Conservation (phyloP, 2,329 filamentous ascomycete genomes). For the Colletotrichum lupini region DNA sequence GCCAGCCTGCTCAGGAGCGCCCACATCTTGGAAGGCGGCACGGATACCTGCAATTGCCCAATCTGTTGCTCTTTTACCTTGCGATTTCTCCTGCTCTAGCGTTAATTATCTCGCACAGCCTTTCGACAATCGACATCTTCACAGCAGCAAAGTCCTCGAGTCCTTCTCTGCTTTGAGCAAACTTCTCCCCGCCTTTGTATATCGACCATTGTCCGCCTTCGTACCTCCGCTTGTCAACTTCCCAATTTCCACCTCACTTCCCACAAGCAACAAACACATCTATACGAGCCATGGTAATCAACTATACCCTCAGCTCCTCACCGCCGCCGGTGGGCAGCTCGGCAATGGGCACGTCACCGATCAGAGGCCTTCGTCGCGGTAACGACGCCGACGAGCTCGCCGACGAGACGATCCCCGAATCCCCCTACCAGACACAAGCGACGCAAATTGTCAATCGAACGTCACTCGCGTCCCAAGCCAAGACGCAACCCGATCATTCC, state of each 20-base stretch:
- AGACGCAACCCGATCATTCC: constrained; percentile 41
- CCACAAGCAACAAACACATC: not conserved
- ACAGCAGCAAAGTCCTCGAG: not conserved
- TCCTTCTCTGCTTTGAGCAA: not conserved
- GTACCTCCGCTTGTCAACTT: not conserved
- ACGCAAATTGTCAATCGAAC: constrained; percentile 59
- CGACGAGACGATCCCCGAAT: constrained; percentile 58
- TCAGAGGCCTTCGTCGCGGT: not conserved
- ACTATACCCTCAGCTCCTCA: constrained; percentile 25
- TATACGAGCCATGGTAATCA: constrained; percentile 15
- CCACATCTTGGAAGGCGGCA: constrained; percentile 1
- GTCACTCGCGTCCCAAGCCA: constrained; percentile 42
- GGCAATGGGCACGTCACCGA: constrained; percentile 3
- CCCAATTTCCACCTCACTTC: not conserved
- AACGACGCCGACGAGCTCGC: constrained; percentile 59
- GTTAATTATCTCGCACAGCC: not conserved
- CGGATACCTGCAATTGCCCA: not conserved
- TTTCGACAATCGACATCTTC: not conserved
- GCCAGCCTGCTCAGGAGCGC: not conserved
- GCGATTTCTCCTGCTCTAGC: not conserved
- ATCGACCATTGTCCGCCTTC: constrained; percentile 6
- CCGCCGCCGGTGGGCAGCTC: constrained; percentile 13
- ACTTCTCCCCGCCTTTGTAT: not conserved
- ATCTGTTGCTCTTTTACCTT: not conserved
- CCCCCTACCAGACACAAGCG: constrained; percentile 56